These are phyloP conservation scores for Aspergillus amoenus DNA, from an alignment of 2,329 filamentous ascomycete species.

Conservation along the genomic window DNA sequence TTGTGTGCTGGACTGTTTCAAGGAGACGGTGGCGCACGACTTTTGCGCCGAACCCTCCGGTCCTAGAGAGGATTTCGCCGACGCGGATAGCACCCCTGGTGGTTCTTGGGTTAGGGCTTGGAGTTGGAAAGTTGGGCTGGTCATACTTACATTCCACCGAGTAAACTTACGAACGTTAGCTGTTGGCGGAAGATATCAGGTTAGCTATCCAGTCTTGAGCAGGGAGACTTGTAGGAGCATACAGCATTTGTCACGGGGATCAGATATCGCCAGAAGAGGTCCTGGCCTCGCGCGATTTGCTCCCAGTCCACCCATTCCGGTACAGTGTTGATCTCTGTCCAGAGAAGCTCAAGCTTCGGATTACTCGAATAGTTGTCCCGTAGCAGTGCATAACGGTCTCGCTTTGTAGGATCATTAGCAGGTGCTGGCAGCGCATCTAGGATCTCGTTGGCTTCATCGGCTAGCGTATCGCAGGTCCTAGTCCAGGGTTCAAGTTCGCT, in stretches of 20 bases:
- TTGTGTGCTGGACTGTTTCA: conserved; percentile 73
- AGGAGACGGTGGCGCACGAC: conserved; percentile 65
- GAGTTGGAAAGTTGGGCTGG: background rate
- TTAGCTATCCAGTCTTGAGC: background rate
- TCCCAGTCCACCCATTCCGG: conserved; percentile 76
- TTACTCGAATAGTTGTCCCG: conserved; percentile 58
- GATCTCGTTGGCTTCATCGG: conserved; percentile 5
- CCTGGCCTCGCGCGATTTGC: conserved; percentile 70
- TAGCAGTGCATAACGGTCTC: conserved; percentile 64
- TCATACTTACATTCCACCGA: conserved; percentile 25
- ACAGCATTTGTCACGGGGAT: conserved; percentile 61
- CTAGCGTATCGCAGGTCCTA: conserved; percentile 5
- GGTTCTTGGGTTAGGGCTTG: conserved; percentile 1
- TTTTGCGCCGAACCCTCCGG: conserved; percentile 69
- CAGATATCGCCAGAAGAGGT: conserved; percentile 74
- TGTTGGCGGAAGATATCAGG: background rate
- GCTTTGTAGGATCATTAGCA: background rate
- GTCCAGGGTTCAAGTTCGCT: conserved; percentile 3
- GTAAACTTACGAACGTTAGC: conserved; percentile 30
- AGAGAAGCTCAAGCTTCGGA: conserved; percentile 58
- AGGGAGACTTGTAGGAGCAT: background rate
- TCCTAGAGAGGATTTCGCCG: conserved; percentile 70
- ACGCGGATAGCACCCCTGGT: conserved; percentile 62
- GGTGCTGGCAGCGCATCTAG: background rate
- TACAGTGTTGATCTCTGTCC: conserved; percentile 64